Evolutionary conservation across 2,329 filamentous ascomycete genomes (phyloP), one percentile per base, ranked within the genome.

Genomic region (Exophiala sp.): DNA sequence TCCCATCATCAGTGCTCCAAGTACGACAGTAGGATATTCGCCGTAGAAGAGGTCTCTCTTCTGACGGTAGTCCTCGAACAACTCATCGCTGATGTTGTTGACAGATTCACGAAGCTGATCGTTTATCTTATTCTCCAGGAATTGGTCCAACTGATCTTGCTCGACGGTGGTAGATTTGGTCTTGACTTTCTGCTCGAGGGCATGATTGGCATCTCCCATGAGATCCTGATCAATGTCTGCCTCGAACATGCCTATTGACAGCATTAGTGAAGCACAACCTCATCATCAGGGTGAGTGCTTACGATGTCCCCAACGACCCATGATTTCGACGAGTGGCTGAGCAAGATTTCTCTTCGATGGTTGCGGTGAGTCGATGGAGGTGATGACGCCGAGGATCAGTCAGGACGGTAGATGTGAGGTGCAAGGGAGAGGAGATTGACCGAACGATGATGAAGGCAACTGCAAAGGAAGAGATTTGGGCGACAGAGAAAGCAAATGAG

Each of bases 231-330:
- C 52, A 12, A 5, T 18, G 33, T 55, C 45, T 33, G 47, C 52
- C n/a, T 50, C 35, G 24, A 55, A 55, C 24, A 55, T 42, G 2
- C 43, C 50, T 53, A 18, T 43, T 20, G 3, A 39, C n/a, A 2
- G 14, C 9, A 11, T 45, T 16, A 39, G 20, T 35, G 34, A 33
- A 20, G n/a, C 9, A 38, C 29, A 14, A 36, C 29, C 2, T 43
- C 40, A 21, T 16, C 10, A 9, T 21, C 10, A n/a, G 29, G 14
- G n/a, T 43, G n/a, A 21, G 12, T 38, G 41, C 41, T 52, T 39
- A 49, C 52, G 33, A 38, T 54, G 39, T 7, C 45, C 45, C 45
- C 45, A 54, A 21, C 52, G 52, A 54, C 52, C 52, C 52, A 54
- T 54, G 35, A 18, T 48, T 34, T 14, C 45, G 45, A 48, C 12